These are phyloP conservation scores for Brassica rapa DNA, from an alignment of 345 rosid species.

Conservation along the genomic window DNA sequence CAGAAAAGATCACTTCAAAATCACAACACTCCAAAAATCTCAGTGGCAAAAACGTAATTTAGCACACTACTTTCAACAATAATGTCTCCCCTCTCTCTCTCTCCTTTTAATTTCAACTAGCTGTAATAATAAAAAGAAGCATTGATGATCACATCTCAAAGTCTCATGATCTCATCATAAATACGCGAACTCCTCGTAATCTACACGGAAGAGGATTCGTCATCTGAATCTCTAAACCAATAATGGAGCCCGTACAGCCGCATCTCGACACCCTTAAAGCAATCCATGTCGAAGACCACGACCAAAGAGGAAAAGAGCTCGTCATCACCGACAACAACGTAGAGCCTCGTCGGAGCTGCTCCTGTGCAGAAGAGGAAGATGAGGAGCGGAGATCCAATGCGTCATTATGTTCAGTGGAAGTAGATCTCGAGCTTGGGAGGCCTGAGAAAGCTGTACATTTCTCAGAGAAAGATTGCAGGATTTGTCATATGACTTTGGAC, in stretches of 20 bases:
- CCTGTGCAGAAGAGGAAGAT: constrained; percentile 33
- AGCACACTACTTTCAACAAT: neutral
- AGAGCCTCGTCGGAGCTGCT: constrained; percentile 14
- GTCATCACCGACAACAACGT: neutral
- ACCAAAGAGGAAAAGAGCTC: constrained; percentile 3
- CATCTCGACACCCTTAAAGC: constrained; percentile 36
- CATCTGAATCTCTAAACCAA: constrained; percentile 36
- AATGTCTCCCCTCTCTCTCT: constrained; percentile 12
- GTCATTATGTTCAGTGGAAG: constrained; percentile 54
- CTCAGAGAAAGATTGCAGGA: constrained; percentile 75
- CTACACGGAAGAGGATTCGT: constrained; percentile 61
- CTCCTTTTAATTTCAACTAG: neutral
- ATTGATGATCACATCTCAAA: constrained; percentile 41
- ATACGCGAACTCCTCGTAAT: neutral
- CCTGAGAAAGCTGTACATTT: constrained; percentile 45
- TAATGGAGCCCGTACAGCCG: constrained; percentile 51
- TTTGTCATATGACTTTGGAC: constrained; percentile 78
- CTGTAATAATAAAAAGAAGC: constrained; percentile 8
- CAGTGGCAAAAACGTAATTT: constrained; percentile 25
- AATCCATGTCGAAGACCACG: neutral
- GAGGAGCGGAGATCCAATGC: constrained; percentile 56
- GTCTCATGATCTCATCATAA: constrained; percentile 7
- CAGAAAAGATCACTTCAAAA: neutral
- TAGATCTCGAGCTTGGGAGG: constrained; percentile 60
- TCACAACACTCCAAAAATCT: constrained; percentile 12